Evolutionary conservation across 2,329 filamentous ascomycete species (phyloP).

Genomic region (Pseudophaeomoniella oleicola): DNA sequence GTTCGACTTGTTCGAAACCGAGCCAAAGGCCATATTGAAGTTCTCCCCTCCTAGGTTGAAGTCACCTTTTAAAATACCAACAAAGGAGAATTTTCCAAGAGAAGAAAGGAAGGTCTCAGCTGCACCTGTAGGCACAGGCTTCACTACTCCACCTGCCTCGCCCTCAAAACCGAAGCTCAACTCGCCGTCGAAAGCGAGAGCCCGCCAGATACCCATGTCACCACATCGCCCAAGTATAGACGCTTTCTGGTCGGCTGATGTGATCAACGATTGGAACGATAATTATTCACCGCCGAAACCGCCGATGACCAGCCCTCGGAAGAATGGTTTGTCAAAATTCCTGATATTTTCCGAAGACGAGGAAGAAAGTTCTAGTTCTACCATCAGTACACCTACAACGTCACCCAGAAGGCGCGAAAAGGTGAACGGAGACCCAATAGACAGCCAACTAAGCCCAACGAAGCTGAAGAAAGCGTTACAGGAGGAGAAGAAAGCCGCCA

Average conservation of each 20-base stretch:
- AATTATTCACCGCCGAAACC: conserved; percentile 36
- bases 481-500: conserved; percentile 20
- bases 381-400: conserved; percentile 19
- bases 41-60: conserved; percentile 1
- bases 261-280: conserved; percentile 40
- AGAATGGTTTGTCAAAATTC: conserved; percentile 9
- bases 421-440: conserved; percentile 15
- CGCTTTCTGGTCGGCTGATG: conserved; percentile 38
- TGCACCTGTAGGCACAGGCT: conserved; percentile 2
- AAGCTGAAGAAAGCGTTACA: conserved; percentile 9
- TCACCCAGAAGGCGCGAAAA: conserved; percentile 9
- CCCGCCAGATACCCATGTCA: conserved; percentile 28
- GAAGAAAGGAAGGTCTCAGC: conserved; percentile 4
- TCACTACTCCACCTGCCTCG: conserved; percentile 20
- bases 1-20: conserved; percentile 3
- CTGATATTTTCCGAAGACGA: conserved; percentile 23
- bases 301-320: conserved; percentile 9
- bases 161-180: conserved; percentile 16
- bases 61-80: conserved; percentile 13
- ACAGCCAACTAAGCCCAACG: conserved; percentile 12
- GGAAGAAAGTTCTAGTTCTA: conserved; percentile 16
- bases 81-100: conserved; percentile 9
- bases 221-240: conserved; percentile 36
- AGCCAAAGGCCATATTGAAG: not conserved
- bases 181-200: conserved; percentile 15